phyloP scores from a whole-genome alignment of 1,284 basidiomycete genomes.

The Tremellales sp. region DNA sequence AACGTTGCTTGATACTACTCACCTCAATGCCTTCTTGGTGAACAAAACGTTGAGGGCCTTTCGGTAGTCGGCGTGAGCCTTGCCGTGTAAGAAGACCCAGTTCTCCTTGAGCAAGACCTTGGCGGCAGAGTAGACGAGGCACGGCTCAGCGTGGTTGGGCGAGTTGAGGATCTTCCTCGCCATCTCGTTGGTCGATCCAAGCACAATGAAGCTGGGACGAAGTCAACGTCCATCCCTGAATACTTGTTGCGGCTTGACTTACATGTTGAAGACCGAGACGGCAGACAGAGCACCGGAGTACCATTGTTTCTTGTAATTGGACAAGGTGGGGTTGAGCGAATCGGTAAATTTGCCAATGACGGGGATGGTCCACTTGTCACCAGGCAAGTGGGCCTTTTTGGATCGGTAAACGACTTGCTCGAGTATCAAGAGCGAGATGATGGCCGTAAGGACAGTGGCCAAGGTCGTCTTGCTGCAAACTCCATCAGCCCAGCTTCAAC shows the following conservation, averaged over 20 bases:
- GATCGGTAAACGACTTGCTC: constrained; percentile 74
- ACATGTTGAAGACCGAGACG: constrained; percentile 95
- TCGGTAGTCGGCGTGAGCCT: constrained; percentile 90
- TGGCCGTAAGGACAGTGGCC: constrained; percentile 40
- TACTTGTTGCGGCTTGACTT: constrained; percentile 49
- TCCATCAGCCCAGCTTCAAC: background rate
- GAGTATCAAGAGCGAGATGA: constrained; percentile 45
- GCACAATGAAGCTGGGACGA: constrained; percentile 82
- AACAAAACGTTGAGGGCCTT: constrained; percentile 87
- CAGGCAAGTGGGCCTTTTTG: constrained; percentile 83
- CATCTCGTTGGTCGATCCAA: constrained; percentile 86
- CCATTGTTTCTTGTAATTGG: constrained; percentile 86
- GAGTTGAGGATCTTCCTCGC: constrained; percentile 91
- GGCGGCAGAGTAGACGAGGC: constrained; percentile 90
- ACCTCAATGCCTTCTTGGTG: constrained; percentile 89
- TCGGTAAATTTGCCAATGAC: constrained; percentile 90
- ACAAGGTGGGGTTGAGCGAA: constrained; percentile 80
- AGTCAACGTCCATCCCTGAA: background rate
- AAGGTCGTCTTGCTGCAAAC: constrained; percentile 40
- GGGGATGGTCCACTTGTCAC: constrained; percentile 85
- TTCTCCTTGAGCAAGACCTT: constrained; percentile 81
- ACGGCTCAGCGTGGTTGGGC: constrained; percentile 82
- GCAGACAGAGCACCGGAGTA: constrained; percentile 75
- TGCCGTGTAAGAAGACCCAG: constrained; percentile 98
- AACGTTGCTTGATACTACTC: constrained; percentile 28